Evolutionary conservation across 1,284 basidiomycete genomes (phyloP).

Genomic region (Exobasidium cylindrosporum): DNA sequence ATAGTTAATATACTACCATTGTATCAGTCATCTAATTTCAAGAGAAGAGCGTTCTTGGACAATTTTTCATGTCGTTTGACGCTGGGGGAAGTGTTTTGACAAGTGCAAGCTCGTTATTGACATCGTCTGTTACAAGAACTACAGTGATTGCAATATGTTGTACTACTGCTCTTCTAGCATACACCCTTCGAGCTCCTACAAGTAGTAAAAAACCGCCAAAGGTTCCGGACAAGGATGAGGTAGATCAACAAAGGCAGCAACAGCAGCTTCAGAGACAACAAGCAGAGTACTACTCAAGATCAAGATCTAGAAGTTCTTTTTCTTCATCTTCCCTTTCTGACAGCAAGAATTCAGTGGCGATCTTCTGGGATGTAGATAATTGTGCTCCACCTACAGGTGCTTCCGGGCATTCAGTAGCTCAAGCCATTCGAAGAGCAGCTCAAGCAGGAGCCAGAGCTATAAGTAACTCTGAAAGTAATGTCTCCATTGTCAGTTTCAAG

Average conservation of each 20-base stretch:
- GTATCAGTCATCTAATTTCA: too few species aligned
- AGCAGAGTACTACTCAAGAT: background rate
- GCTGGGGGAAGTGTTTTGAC: background rate
- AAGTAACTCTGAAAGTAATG: constrained; percentile 7
- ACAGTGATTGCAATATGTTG: background rate
- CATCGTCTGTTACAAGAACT: background rate
- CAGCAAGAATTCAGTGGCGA: constrained; percentile 28
- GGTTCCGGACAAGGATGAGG: constrained; percentile 5
- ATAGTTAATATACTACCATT: too few species aligned
- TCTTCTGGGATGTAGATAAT: constrained; percentile 50
- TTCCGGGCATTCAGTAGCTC: constrained; percentile 36
- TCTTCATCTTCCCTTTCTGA: background rate
- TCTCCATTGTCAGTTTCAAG: constrained; percentile 46
- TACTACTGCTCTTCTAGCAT: background rate
- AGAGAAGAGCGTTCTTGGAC: too few species aligned
- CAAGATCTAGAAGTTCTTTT: background rate
- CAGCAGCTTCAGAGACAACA: background rate
- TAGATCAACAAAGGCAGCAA: constrained; percentile 1
- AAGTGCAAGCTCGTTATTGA: background rate
- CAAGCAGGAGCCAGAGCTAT: constrained; percentile 15
- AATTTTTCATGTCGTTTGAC: background rate
- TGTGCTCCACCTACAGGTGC: constrained; percentile 44
- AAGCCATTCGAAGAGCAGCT: constrained; percentile 31
- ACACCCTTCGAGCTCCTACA: background rate
- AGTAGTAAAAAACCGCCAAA: background rate